Base-by-base conservation (phyloP, 306 rosid species). In the Vigna angularis region DNA sequence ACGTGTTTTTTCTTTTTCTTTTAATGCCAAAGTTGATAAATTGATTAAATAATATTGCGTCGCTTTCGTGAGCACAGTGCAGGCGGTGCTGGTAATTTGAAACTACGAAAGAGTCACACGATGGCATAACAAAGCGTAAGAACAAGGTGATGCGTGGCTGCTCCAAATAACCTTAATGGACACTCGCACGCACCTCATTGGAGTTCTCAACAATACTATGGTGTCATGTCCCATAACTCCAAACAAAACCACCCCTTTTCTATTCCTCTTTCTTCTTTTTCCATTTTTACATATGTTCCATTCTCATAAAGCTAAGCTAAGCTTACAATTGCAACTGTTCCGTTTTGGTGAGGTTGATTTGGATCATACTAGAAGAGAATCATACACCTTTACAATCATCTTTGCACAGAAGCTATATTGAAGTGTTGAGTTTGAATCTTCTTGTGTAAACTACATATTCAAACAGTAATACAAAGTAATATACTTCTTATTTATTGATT, bases 151-250 rank as follows among this genome's bases (percentile, higher is more conserved):
- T 57, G 36, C 77, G 77, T 73, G 77, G 67, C 56, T 42, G 8
- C 34, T 73, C 67, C 38, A 28, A 40, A 40, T 40, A 4, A 56
- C 26, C 55, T 9, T 24, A 9, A 42, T 42, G 66, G 55, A 40
- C 77, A 56, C 67, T 56, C 55, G 53, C 40, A 72, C 1, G 53
- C 53, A 56, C 5, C 3, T 72, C 62, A 73, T 74, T 80, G 75
- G 83, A 59, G 18, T 44, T 50, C 32, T 9, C 66, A 22, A 50
- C 30, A 44, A 9, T 3, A 44, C 49, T 8, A 50, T 50, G n/a
- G 22, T 53, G 30, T 64, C 34, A 26, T 17, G 13, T 55, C 24
- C 51, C 34, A 50, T 42, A 51, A 20, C 5, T 22, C 32, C 16
- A 11, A 22, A 40, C 11, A 40, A 8, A 40, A 40, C 11, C 9